Evolutionary conservation across 2,329 filamentous ascomycete genomes (phyloP).

Genomic region (Emergomyces orientalis): DNA sequence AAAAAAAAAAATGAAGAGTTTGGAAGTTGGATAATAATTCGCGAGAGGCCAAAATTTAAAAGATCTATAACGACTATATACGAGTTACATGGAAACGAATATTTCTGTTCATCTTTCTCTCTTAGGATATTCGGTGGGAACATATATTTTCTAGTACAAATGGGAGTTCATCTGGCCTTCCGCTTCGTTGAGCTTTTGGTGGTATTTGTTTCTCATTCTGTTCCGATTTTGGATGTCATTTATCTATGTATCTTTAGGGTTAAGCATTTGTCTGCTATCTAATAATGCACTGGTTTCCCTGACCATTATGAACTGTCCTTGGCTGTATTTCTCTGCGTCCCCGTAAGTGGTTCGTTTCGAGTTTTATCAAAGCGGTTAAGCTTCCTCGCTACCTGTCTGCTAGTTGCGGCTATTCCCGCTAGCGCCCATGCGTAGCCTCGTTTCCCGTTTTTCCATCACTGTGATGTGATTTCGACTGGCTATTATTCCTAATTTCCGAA

Average conservation of each 20-base stretch:
- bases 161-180: background rate
- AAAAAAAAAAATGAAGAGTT: background rate
- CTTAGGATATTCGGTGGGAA: background rate
- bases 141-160: background rate
- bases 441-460: too few relatives aligned
- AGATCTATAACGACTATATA: background rate
- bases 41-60: background rate
- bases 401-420: too few relatives aligned
- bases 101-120: background rate
- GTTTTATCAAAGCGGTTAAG: background rate
- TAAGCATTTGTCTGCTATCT: background rate
- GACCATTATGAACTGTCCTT: background rate
- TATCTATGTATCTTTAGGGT: background rate
- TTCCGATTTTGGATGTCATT: background rate
- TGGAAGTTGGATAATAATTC: background rate
- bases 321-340: background rate
- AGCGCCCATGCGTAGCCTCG: too few relatives aligned
- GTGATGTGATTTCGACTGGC: too few relatives aligned
- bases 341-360: background rate
- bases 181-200: background rate
- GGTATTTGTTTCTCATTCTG: background rate
- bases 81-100: background rate
- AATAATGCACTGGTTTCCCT: background rate
- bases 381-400: too few relatives aligned
- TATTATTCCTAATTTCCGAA: too few relatives aligned